Base-by-base conservation (phyloP, 2,329 filamentous ascomycete species). In the Diaporthe helianthi region DNA sequence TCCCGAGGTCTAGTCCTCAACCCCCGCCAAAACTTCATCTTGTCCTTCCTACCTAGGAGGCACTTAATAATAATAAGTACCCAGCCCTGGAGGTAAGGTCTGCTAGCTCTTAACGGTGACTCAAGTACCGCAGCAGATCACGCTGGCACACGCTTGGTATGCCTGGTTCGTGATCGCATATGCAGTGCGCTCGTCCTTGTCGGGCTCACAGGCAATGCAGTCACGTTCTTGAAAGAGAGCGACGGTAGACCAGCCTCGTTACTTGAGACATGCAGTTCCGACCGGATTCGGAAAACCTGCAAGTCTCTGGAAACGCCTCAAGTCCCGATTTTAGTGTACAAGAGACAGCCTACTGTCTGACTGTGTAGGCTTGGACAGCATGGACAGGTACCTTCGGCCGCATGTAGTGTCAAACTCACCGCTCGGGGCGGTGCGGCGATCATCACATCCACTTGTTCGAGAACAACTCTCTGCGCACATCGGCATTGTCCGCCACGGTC, bases 351-450 rank as follows among this genome's bases (percentile, higher is more conserved):
- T 36, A 19, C n/a, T n/a, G n/a, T n/a, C n/a, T n/a, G n/a, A n/a
- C n/a, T n/a, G n/a, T n/a, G n/a, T n/a, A n/a, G n/a, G n/a, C n/a
- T n/a, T n/a, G n/a, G n/a, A n/a, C n/a, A 47, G 22, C 61, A 17
- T 65, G 33, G 46, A 24, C 17, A 36, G 58, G 29, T 49, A 47
- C 29, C 44, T 63, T 36, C n/a, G 19, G 29, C 44, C 29, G 44
- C 10, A 65, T 52, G 47, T 52, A 33, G n/a, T n/a, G n/a, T n/a
- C n/a, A 55, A 66, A 55, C 64, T 55, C 51, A 55, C 38, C 64
- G 51, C 51, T 47, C 51, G 51, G n/a, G 41, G 64, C 51, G 44
- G 15, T 38, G 38, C 51, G 64, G 24, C 22, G 44, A 51, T 29
- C 61, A 31, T 53, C 47, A 53, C 47, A 65, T 53, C 61, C 61